phyloP scores from a whole-genome alignment of 345 rosid genomes.

The Citrus trifoliata region DNA sequence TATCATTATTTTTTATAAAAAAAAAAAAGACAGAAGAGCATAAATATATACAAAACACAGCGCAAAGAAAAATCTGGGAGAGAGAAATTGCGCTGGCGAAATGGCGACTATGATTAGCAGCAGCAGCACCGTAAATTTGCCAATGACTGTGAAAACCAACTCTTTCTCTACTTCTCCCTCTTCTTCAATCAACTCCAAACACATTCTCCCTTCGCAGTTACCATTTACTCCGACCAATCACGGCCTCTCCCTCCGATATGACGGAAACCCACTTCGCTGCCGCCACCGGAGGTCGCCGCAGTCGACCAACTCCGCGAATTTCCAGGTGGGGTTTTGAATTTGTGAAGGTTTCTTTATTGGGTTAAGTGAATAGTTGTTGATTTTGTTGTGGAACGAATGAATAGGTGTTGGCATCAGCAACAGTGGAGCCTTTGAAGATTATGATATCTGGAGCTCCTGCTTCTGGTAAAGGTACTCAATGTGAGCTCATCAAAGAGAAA shows the following conservation, averaged over 20 bases:
- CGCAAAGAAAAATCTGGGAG: background rate
- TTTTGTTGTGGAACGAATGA: background rate
- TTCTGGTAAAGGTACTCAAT: constrained; percentile 99
- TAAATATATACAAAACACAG: background rate
- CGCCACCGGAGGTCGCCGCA: constrained; percentile 19
- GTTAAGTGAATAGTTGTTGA: background rate
- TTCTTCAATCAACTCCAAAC: background rate
- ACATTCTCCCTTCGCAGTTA: constrained; percentile 1
- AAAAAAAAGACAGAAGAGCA: background rate
- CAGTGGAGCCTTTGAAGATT: constrained; percentile 53
- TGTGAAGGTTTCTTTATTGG: background rate
- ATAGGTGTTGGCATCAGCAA: constrained; percentile 31
- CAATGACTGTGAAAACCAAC: background rate
- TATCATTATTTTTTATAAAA: no score
- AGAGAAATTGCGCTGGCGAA: background rate
- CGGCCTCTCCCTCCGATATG: constrained; percentile 11
- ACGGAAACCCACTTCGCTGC: constrained; percentile 5
- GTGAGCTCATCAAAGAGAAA: constrained; percentile 87
- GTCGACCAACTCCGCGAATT: constrained; percentile 5
- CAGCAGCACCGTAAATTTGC: background rate
- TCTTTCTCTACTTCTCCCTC: constrained; percentile 16
- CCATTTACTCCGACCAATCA: constrained; percentile 7
- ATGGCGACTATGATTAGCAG: background rate
- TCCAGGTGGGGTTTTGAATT: constrained; percentile 16
- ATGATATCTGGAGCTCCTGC: constrained; percentile 99